A percentile compares a stretch with the other conserved stretches of the same genome.
phyloP scores from a whole-genome alignment of 495 filamentous ascomycete genomes.

The Terfezia claveryi region DNA sequence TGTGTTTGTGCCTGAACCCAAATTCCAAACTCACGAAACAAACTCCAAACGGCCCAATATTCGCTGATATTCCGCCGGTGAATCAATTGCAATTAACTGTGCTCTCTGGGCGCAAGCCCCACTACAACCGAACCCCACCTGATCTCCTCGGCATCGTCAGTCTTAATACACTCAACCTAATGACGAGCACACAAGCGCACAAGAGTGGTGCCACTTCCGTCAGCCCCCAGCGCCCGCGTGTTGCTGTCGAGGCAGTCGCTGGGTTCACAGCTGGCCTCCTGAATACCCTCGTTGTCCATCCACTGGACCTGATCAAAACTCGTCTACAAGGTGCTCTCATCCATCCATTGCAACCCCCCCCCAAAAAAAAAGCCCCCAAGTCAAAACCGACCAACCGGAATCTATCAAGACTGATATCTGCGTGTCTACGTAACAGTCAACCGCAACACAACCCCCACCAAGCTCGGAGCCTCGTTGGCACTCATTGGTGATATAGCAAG shows the following conservation, averaged over 20 bases:
- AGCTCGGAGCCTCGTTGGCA: constrained; percentile 30
- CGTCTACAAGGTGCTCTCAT: constrained; percentile 53
- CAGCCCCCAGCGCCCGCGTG: constrained; percentile 28
- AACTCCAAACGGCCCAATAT: too few species aligned
- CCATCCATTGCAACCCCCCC: constrained; percentile 1
- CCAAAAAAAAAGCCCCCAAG: neutral
- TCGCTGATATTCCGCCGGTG: too few species aligned
- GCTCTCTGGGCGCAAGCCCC: neutral
- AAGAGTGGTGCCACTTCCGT: constrained; percentile 19
- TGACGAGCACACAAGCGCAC: neutral
- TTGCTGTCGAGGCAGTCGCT: constrained; percentile 69
- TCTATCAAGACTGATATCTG: neutral
- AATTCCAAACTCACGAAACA: too few species aligned
- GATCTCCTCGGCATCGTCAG: too few species aligned
- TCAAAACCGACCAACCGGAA: neutral
- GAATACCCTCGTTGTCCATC: constrained; percentile 63
- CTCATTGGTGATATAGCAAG: constrained; percentile 32
- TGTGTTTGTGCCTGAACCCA: too few species aligned
- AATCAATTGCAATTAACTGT: too few species aligned
- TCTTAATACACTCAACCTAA: too few species aligned
- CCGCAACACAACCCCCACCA: constrained; percentile 2
- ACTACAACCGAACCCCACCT: too few species aligned
- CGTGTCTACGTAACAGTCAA: neutral
- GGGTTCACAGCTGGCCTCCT: constrained; percentile 74
- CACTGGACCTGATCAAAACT: constrained; percentile 87